A percentile compares a stretch with the other conserved stretches of the same genome.
These are phyloP conservation scores for Calonectria pauciramosa DNA, from an alignment of 2,329 filamentous ascomycete species.

Conservation along the genomic window DNA sequence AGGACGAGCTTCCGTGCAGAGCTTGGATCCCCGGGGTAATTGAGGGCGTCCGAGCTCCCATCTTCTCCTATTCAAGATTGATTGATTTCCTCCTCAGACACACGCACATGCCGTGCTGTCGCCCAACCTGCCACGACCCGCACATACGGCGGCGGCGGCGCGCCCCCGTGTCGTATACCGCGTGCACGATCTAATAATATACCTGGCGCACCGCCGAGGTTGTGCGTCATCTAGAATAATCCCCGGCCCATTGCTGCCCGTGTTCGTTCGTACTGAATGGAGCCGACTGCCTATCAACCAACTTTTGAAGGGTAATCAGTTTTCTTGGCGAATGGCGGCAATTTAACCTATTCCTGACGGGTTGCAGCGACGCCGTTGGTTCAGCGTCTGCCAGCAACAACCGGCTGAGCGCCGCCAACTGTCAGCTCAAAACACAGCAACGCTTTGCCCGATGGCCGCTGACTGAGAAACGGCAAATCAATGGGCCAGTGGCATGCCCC, in stretches of 20 bases:
- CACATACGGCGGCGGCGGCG: not conserved
- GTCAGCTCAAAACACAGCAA: not conserved
- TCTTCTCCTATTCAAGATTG: not conserved
- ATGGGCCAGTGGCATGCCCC: not conserved
- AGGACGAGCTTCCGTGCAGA: constrained; percentile 1
- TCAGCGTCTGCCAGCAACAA: not conserved
- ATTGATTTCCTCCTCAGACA: not conserved
- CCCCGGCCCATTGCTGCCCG: constrained; percentile 13
- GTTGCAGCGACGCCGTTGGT: not conserved
- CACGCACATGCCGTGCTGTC: not conserved
- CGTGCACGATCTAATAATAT: constrained; percentile 7
- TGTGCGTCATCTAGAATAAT: constrained; percentile 19
- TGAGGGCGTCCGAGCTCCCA: not conserved
- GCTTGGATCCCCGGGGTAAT: constrained; percentile 17
- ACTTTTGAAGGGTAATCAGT: not conserved
- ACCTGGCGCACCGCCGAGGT: constrained; percentile 17
- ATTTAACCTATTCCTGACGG: not conserved
- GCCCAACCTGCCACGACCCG: constrained; percentile 16
- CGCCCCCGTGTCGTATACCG: not conserved
- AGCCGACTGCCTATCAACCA: not conserved
- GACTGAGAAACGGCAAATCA: not conserved
- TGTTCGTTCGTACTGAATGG: constrained; percentile 23
- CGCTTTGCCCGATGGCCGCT: not conserved
- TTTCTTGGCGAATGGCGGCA: not conserved
- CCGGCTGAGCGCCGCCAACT: not conserved